Evolutionary conservation across 805 yeast genomes (phyloP), one percentile per base, ranked within the genome.

Genomic region (Isabelozyma pseudorhagii): DNA sequence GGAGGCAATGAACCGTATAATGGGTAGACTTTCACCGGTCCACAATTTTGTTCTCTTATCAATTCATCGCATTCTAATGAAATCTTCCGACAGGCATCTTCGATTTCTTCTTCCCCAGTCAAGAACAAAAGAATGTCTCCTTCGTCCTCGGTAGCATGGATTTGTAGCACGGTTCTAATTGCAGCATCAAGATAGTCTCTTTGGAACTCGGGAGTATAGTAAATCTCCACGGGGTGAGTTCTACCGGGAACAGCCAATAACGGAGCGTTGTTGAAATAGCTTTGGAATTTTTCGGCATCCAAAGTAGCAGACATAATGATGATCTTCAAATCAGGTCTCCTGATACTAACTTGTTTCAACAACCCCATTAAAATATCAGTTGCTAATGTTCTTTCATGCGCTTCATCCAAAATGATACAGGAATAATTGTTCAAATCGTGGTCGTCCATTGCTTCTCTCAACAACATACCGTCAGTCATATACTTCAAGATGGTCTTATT

Each of bases 391-490:
- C 99, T 85, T 71, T 93, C 99, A 74, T 93, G 99, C 43, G 98
- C 98, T 75, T 93, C 99, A 79, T 93, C 99, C 53, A 93, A 75
- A 55, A 93, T 90, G 52, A 93, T 88, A 61, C 97, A 93, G 14
- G 96, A 86, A 68, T 93, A 93, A 56, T 86, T 78, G 5, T 74
- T 71, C 66, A 93, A 76, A 52, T 85, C 81, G 58, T 90, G 97
- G 66, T 93, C 99, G 56, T 87, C 94, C 98, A 94, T 92, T 28
- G 97, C 97, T 71, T 93, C 99, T 63, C 97, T 82, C 57, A 93
- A 75, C 47, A 93, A 79, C 97, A 93, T 92, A 84, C 99, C 99
- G 75, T 93, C 99, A 9, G 99, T 93, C 97, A 93, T 89, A 74
- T 94, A 93, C 70, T 91, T 90, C 61, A 93, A 75, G 38, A 92